Percentiles rank a stretch among this genome's conserved stretches.
Evolutionary conservation across 106 monocot genomes (phyloP).

Genomic region (Ottelia alismoides): DNA sequence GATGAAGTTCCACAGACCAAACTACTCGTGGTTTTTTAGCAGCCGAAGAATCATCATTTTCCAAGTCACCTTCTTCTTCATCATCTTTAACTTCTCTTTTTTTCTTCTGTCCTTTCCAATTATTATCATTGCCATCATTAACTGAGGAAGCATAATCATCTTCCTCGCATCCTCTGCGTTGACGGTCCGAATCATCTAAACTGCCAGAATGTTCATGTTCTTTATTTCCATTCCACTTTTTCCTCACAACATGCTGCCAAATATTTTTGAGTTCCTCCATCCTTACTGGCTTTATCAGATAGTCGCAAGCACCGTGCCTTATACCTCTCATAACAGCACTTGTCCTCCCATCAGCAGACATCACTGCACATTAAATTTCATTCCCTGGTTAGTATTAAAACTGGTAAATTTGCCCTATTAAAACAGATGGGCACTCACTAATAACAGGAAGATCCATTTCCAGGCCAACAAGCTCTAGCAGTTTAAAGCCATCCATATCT

Average conservation of each 20-base stretch:
- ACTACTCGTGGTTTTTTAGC: slow-evolving; percentile 25
- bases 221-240: slow-evolving; percentile 14
- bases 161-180: slow-evolving; percentile 4
- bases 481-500: slow-evolving; percentile 23
- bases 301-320: slow-evolving; percentile 24
- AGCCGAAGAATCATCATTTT: slow-evolving; percentile 19
- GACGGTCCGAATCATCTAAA: slow-evolving; percentile 8
- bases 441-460: slow-evolving; percentile 29
- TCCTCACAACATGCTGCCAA: slow-evolving; percentile 26
- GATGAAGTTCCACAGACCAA: slow-evolving; percentile 22
- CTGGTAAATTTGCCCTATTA: too few species aligned
- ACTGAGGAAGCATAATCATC: slow-evolving; percentile 15
- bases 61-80: slow-evolving; percentile 16
- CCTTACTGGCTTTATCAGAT: slow-evolving; percentile 18
- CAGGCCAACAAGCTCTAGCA: slow-evolving; percentile 19
- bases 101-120: slow-evolving; percentile 18
- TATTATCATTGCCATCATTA: slow-evolving; percentile 8
- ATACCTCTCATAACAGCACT: slow-evolving; percentile 21
- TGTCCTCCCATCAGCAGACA: slow-evolving; percentile 20
- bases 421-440: too few species aligned
- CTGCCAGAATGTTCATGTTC: slow-evolving; percentile 18
- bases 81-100: slow-evolving; percentile 17
- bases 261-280: slow-evolving; percentile 23
- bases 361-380: too few species aligned
- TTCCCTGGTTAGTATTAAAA: too few species aligned